Conservation (phyloP, 345 rosid species). For the Eutrema heterophyllum region DNA sequence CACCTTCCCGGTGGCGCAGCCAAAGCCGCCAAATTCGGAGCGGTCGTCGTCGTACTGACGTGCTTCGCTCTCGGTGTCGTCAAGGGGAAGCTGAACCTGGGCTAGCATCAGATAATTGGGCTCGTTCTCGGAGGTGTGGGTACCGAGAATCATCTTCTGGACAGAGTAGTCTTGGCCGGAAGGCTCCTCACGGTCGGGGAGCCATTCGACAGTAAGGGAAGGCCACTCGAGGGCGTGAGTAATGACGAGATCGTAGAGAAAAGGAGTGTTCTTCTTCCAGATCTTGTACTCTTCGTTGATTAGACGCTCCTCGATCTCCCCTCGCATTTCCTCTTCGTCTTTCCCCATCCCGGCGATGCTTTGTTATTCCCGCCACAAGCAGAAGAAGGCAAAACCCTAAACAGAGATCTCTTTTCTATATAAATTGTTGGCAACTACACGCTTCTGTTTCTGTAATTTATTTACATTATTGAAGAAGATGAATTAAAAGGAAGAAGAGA, state of each 20-base stretch:
- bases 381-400: constrained; percentile 28
- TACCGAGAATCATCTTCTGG: constrained; percentile 96
- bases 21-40: constrained; percentile 74
- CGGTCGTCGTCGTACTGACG: constrained; percentile 94
- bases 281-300: constrained; percentile 97
- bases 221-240: constrained; percentile 99
- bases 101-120: constrained; percentile 96
- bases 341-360: constrained; percentile 53
- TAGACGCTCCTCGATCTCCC: constrained; percentile 88
- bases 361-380: constrained; percentile 21
- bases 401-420: constrained; percentile 9
- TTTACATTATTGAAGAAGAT: background rate
- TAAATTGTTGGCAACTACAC: background rate
- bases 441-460: background rate
- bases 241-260: constrained; percentile 90
- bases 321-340: constrained; percentile 96
- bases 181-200: constrained; percentile 96
- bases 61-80: constrained; percentile 84
- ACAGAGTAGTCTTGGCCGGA: constrained; percentile 88
- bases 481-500: background rate
- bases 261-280: constrained; percentile 99
- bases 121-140: constrained; percentile 97
- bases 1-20: constrained; percentile 93
- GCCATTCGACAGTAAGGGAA: constrained; percentile 95
- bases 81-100: constrained; percentile 93